Evolutionary conservation across 352 stramenopile species (phyloP).

Genomic region (Hyphochytrium catenoides): DNA sequence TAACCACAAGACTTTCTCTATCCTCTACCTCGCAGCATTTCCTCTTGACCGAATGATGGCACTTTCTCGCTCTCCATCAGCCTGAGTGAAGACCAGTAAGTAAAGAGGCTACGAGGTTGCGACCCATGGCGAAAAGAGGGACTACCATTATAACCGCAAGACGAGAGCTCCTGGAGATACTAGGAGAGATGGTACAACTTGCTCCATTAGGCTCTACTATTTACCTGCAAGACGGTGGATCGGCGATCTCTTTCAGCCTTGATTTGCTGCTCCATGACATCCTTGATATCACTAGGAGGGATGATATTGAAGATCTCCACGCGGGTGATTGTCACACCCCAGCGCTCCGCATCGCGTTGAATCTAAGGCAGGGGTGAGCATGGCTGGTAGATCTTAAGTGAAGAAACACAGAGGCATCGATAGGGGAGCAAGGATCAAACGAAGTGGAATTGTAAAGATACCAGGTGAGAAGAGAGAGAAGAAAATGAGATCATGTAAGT

Average conservation of each 20-base stretch:
- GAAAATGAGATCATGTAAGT: no score
- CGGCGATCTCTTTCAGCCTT: conserved; percentile 12
- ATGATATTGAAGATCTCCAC: conserved; percentile 19
- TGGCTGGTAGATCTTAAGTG: background rate
- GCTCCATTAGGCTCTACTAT: no score
- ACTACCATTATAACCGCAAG: background rate
- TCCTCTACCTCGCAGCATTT: conserved; percentile 8
- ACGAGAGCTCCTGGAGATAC: no score
- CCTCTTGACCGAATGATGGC: conserved; percentile 12
- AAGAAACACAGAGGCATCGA: no score
- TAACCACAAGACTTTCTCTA: background rate
- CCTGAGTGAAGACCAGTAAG: conserved; percentile 2
- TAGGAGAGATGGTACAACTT: no score
- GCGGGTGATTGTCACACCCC: conserved; percentile 14
- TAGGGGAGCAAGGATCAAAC: no score
- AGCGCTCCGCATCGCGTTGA: conserved; percentile 12
- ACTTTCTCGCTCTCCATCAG: conserved; percentile 13
- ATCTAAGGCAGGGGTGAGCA: conserved; percentile 3
- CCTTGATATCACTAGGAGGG: conserved; percentile 13
- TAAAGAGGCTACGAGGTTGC: no score
- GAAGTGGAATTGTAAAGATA: no score
- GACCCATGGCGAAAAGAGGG: background rate
- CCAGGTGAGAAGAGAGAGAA: no score
- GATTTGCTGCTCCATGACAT: conserved; percentile 16
- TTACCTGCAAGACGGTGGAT: conserved; percentile 11